Evolutionary conservation across 495 filamentous ascomycete species (phyloP).

Genomic region (Tuber indicum): DNA sequence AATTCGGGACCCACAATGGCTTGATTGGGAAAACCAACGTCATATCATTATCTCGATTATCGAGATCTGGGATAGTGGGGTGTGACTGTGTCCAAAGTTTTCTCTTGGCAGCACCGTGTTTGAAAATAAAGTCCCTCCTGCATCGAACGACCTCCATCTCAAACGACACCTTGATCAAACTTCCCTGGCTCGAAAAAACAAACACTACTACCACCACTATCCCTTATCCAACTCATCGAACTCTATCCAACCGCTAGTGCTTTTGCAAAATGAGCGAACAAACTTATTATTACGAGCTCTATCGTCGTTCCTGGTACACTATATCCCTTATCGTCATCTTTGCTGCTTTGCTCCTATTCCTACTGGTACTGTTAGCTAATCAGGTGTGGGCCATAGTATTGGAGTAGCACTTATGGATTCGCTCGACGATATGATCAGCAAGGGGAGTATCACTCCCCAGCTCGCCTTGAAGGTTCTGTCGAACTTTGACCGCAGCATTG

Average conservation of each 20-base stretch:
- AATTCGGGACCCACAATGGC: background rate
- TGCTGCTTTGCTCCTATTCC: constrained; percentile 28
- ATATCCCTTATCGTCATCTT: constrained; percentile 19
- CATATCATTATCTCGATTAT: background rate
- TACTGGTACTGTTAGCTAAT: constrained; percentile 27
- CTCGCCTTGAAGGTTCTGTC: constrained; percentile 94
- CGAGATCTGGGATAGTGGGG: background rate
- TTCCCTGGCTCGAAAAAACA: background rate
- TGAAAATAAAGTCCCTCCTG: background rate
- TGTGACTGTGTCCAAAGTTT: background rate
- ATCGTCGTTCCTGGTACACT: constrained; percentile 87
- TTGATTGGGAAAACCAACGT: background rate
- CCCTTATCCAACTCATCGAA: background rate
- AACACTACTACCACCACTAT: background rate
- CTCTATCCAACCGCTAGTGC: background rate
- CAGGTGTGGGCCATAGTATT: constrained; percentile 54
- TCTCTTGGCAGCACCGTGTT: background rate
- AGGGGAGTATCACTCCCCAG: constrained; percentile 92
- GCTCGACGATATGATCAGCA: constrained; percentile 89
- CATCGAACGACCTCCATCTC: background rate
- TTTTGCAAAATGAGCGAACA: constrained; percentile 36
- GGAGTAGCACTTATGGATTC: constrained; percentile 88
- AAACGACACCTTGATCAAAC: background rate
- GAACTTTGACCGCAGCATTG: constrained; percentile 84
- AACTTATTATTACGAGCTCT: constrained; percentile 90